Percentiles rank a stretch among this genome's conserved stretches.
phyloP scores from a whole-genome alignment of 768 basidiomycete genomes.

The Lactarius quietus region DNA sequence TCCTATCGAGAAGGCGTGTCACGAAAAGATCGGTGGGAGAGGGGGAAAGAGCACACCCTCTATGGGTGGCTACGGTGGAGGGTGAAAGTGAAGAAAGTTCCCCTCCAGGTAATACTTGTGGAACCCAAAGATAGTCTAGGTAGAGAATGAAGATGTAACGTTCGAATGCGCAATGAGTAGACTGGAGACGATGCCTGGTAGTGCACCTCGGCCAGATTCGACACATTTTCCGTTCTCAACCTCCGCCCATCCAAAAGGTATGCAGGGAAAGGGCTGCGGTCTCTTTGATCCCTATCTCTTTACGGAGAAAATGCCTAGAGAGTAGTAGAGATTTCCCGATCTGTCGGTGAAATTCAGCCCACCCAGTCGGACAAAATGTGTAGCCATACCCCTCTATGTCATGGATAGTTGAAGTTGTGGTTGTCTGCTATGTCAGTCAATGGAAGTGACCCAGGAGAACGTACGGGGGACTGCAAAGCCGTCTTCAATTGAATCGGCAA shows the following conservation, averaged over 20 bases:
- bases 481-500: slow-evolving; percentile 41
- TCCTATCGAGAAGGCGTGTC: slow-evolving; percentile 37
- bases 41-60: slow-evolving; percentile 52
- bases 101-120: slow-evolving; percentile 77
- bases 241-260: slow-evolving; percentile 78
- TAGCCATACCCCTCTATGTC: slow-evolving; percentile 82
- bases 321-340: slow-evolving; percentile 62
- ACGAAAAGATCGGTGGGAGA: neutral
- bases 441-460: neutral
- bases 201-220: slow-evolving; percentile 66
- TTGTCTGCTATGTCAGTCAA: slow-evolving; percentile 37
- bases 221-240: slow-evolving; percentile 66
- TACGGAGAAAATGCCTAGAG: slow-evolving; percentile 59
- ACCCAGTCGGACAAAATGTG: neutral
- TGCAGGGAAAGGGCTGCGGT: slow-evolving; percentile 65
- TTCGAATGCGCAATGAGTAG: too few relatives aligned
- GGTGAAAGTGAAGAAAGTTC: slow-evolving; percentile 51
- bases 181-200: slow-evolving; percentile 79
- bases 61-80: slow-evolving; percentile 60
- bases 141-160: neutral
- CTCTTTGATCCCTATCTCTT: slow-evolving; percentile 66
- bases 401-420: slow-evolving; percentile 60
- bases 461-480: slow-evolving; percentile 37
- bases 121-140: slow-evolving; percentile 77
- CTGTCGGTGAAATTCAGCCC: slow-evolving; percentile 38